A percentile compares a stretch with the other conserved stretches of the same genome.
Conservation (phyloP, 2,329 filamentous ascomycete species). For the Diaporthe ilicicola region DNA sequence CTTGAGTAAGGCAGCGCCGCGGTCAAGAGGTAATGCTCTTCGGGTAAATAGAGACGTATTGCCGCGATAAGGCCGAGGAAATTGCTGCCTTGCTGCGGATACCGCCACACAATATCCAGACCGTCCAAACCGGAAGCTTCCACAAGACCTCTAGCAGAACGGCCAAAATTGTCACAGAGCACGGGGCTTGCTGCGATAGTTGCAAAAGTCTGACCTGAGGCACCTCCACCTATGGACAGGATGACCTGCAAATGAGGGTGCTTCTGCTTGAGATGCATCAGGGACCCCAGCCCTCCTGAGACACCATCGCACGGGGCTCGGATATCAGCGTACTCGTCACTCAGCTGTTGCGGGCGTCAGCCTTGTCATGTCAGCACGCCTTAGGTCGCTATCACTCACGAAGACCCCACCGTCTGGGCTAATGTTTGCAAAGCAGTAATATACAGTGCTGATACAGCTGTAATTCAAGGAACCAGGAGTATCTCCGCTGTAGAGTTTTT, state of each 20-base stretch:
- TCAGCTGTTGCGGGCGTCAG: conserved; percentile 61
- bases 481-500: conserved; percentile 75
- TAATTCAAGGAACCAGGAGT: conserved; percentile 79
- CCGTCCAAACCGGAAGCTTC: conserved; percentile 77
- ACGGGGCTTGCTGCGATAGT: conserved; percentile 68
- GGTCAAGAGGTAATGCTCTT: conserved; percentile 74
- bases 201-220: conserved; percentile 72
- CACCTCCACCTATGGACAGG: conserved; percentile 77
- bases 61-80: conserved; percentile 75
- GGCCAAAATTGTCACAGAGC: conserved; percentile 74
- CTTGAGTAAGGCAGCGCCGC: conserved; percentile 75
- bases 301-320: conserved; percentile 77
- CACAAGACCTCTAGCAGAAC: conserved; percentile 71
- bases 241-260: conserved; percentile 78
- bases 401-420: conserved; percentile 77
- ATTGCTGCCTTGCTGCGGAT: conserved; percentile 72
- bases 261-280: conserved; percentile 75
- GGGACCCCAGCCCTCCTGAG: conserved; percentile 75
- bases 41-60: conserved; percentile 72
- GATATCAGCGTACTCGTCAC: conserved; percentile 81
- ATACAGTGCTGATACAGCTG: conserved; percentile 80
- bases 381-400: conserved; percentile 59
- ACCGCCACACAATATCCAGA: conserved; percentile 86
- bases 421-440: conserved; percentile 84
- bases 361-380: background rate